Base-by-base conservation (phyloP, 1,284 basidiomycete genomes). In the Pascua guehoae region DNA sequence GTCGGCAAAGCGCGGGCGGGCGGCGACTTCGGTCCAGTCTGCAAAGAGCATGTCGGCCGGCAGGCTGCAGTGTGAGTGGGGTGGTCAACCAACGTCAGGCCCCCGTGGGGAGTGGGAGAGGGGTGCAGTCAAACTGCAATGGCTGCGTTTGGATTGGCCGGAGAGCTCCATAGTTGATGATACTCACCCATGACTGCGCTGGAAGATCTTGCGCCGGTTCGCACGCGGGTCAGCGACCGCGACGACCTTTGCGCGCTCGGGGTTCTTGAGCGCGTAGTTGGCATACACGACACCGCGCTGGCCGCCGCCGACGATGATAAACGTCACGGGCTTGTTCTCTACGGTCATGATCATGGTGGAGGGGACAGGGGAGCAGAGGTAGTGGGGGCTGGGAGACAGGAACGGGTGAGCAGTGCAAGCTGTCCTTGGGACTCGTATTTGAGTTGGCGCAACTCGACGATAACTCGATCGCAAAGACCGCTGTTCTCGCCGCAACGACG, bases 181-280 rank as follows among this genome's bases (percentile, higher is more conserved):
- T 11, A 61, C 68, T 56, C 54, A 70, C 11, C 78, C 70, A 67
- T 89, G 83, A 0, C 71, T 68, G 15, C 81, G 72, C 8, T 84
- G 81, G 65, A 89, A 86, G 56, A 79, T 71, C 49, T 79, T 73
- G 43, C 83, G 84, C 1, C 89, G 86, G 63, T 84, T 82, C 3
- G 81, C 80, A 14, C 88, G 84, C 2, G 89, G 89, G 65, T 93
- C 90, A 14, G 88, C 89, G 52, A 91, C 86, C 11, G 88, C 86
- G 18, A 91, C 86, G 46, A 93, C 80, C 69, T 84, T 87, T 79
- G 86, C 88, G 41, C 77, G 76, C 8, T 82, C 76, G 0, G 89
- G 88, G 54, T 81, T 77, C 18, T 77, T 59, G 36, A 85, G 73
- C 0, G 87, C 85, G 67, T 88, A 91, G 38, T 63, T 65, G 2